Evolutionary conservation across 805 yeast species (phyloP).

Genomic region (Schwanniomyces vanrijiae): DNA sequence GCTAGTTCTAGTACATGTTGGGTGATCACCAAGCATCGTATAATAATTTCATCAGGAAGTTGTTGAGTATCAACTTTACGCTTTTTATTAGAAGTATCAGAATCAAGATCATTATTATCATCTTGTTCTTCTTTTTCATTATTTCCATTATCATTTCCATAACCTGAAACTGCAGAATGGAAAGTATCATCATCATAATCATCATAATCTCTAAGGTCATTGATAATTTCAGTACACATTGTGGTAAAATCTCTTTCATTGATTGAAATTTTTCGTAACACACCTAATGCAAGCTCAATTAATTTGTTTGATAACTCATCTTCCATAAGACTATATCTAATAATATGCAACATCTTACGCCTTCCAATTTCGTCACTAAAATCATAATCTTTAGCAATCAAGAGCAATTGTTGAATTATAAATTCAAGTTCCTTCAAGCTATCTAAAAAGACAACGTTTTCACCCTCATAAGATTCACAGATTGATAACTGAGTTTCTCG

Average conservation of each 20-base stretch:
- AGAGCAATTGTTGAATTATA: slow-evolving; percentile 70
- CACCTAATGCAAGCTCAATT: slow-evolving; percentile 57
- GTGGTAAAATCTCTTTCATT: slow-evolving; percentile 83
- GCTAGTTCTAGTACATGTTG: slow-evolving; percentile 68
- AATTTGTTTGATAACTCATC: slow-evolving; percentile 56
- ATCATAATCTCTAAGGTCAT: slow-evolving; percentile 76
- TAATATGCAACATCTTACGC: slow-evolving; percentile 60
- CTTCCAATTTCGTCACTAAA: slow-evolving; percentile 90
- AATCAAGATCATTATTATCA: slow-evolving; percentile 18
- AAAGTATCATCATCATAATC: slow-evolving; percentile 50
- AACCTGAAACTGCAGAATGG: slow-evolving; percentile 44
- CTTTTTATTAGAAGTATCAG: slow-evolving; percentile 30
- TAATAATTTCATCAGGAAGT: slow-evolving; percentile 47
- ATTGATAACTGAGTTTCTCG: slow-evolving; percentile 10
- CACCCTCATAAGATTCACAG: slow-evolving; percentile 17
- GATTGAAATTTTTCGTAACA: slow-evolving; percentile 68
- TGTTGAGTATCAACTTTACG: slow-evolving; percentile 39
- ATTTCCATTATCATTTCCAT: slow-evolving; percentile 21
- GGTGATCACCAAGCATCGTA: slow-evolving; percentile 68
- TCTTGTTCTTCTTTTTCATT: slow-evolving; percentile 18
- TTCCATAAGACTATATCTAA: slow-evolving; percentile 52
- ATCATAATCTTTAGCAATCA: slow-evolving; percentile 70
- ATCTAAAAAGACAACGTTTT: slow-evolving; percentile 30
- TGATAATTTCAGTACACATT: slow-evolving; percentile 80
- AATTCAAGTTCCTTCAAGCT: slow-evolving; percentile 65